phyloP scores from a whole-genome alignment of 208 protist species.

The Leptomonas seymouri region DNA sequence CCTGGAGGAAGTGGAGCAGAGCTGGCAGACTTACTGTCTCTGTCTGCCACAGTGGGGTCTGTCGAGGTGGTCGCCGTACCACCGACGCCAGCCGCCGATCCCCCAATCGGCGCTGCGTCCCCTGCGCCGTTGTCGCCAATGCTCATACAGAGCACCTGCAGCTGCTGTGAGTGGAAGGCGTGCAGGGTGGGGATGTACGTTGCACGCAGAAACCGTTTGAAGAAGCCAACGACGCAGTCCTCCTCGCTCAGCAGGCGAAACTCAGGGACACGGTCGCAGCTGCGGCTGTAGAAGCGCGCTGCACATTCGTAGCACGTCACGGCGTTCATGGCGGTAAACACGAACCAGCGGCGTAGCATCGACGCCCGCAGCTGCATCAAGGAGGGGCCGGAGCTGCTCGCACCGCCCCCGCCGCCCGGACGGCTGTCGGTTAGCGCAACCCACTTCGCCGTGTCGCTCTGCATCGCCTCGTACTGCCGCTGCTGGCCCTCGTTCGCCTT shows the following conservation, averaged over 20 bases:
- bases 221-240: slow-evolving; percentile 69
- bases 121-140: slow-evolving; percentile 26
- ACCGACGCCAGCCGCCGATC: neutral
- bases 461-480: slow-evolving; percentile 46
- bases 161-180: slow-evolving; percentile 72
- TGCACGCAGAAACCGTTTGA: slow-evolving; percentile 61
- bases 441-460: slow-evolving; percentile 43
- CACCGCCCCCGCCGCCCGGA: slow-evolving; percentile 8
- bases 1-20: neutral
- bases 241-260: slow-evolving; percentile 40
- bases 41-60: no score
- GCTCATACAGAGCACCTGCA: slow-evolving; percentile 62
- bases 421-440: slow-evolving; percentile 37
- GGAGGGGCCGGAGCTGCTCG: slow-evolving; percentile 17
- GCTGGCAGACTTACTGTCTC: no score
- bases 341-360: slow-evolving; percentile 78
- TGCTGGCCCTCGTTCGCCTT: slow-evolving; percentile 51
- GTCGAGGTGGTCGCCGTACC: neutral
- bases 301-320: slow-evolving; percentile 83
- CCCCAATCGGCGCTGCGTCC: neutral
- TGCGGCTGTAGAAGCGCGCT: slow-evolving; percentile 63
- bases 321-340: slow-evolving; percentile 87
- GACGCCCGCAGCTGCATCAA: slow-evolving; percentile 59
- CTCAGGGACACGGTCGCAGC: slow-evolving; percentile 56
- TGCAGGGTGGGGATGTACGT: slow-evolving; percentile 75